Evolutionary conservation across 305 asterid genomes (phyloP), one percentile per base, ranked within the genome.

Genomic region (Fraxinus sp.): DNA sequence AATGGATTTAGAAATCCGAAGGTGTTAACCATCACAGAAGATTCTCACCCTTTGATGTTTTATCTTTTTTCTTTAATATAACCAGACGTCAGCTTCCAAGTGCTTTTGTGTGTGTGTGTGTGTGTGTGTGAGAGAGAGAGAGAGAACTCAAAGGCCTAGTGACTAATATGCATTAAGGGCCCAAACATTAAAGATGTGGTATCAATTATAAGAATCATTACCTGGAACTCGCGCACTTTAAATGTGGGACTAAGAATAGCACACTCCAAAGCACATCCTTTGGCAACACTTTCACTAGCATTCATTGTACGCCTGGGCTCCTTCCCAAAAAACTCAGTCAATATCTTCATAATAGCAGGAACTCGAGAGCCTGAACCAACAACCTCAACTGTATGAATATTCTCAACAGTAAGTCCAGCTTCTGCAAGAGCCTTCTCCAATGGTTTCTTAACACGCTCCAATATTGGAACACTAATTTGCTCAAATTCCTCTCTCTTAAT

Each of bases 321-420:
- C 91, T 89, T 94, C 1, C 92, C 90, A 16, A 94, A 94, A 87
- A 92, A 94, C 83, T 94, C 97, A 0, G 95, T 87, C 90, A 96
- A 87, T 20, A 95, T 96, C 91, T 87, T 92, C 22, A 93, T 84
- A 49, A 94, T 75, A 26, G 99, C 96, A 62, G 99, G 99, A 20
- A 96, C 98, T 77, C 99, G 91, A 81, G 99, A 96, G 20, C 98
- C 92, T 36, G 99, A 96, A 79, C 99, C 99, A 82, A 96, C 90
- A 80, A 96, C 93, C 84, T 96, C 99, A 70, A 96, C 97, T 0
- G 97, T 79, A 82, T 94, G 97, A 75, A 96, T 91, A 75, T 84
- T 77, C 79, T 93, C 95, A 30, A 76, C 33, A 10, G 89, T 76
- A 81, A 94, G 88, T 78, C 95, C 97, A 83, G 98, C 96, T 43